Percentiles rank a stretch among this genome's conserved stretches.
Conservation (phyloP, 2,329 filamentous ascomycete species). For the Cordyceps fumosorosea region DNA sequence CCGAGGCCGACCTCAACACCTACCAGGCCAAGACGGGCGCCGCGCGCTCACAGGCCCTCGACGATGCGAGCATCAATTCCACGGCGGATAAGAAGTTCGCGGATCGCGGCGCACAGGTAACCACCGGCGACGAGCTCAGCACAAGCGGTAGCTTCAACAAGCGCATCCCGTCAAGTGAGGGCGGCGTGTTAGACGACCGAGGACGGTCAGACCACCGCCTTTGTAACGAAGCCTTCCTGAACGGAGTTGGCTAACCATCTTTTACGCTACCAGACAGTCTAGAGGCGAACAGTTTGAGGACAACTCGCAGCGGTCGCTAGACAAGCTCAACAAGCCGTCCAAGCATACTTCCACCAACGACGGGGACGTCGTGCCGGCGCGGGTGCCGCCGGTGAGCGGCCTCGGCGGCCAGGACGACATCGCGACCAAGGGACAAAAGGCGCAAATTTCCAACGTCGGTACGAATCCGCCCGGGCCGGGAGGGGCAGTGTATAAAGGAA, state of each 20-base stretch:
- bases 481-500: slow-evolving; percentile 34
- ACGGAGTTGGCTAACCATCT: no score
- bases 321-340: slow-evolving; percentile 27
- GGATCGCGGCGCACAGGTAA: slow-evolving; percentile 30
- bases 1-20: slow-evolving; percentile 42
- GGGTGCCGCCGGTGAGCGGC: slow-evolving; percentile 19
- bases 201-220: slow-evolving; percentile 33
- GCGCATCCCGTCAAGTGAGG: slow-evolving; percentile 39
- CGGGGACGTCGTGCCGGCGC: slow-evolving; percentile 27
- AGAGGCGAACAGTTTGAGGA: slow-evolving; percentile 36
- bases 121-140: slow-evolving; percentile 35
- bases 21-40: slow-evolving; percentile 42
- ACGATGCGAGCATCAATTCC: slow-evolving; percentile 37
- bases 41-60: slow-evolving; percentile 30
- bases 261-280: slow-evolving; percentile 40
- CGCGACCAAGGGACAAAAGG: slow-evolving; percentile 29
- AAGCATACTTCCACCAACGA: slow-evolving; percentile 27
- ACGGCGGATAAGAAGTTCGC: slow-evolving; percentile 36
- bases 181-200: slow-evolving; percentile 36
- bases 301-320: slow-evolving; percentile 35
- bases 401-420: slow-evolving; percentile 23
- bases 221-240: no score
- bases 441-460: slow-evolving; percentile 32
- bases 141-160: slow-evolving; percentile 41
- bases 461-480: slow-evolving; percentile 27